These are phyloP conservation scores for Pelagophyceae sp. DNA, from an alignment of 352 stramenopile species.

Conservation along the genomic window DNA sequence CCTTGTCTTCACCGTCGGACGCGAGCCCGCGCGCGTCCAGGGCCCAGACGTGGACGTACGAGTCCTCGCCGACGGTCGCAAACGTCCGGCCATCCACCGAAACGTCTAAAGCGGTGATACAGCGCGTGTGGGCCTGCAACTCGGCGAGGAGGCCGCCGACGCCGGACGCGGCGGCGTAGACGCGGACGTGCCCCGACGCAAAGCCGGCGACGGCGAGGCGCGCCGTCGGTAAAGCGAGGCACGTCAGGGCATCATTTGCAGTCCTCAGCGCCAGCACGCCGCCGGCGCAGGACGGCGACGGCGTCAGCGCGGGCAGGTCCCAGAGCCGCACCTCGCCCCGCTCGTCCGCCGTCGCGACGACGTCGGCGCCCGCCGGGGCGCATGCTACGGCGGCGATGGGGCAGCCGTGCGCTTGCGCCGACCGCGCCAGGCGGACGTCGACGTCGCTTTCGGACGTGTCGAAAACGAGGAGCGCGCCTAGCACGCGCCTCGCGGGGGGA, in stretches of 20 bases:
- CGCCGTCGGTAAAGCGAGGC: background rate
- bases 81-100: background rate
- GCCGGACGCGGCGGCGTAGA: background rate
- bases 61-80: slow-evolving; percentile 13
- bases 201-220: background rate
- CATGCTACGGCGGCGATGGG: background rate
- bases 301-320: background rate
- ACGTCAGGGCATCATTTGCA: background rate
- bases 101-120: background rate
- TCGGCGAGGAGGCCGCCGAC: background rate
- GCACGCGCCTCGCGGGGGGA: no score
- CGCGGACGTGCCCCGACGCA: slow-evolving; percentile 4
- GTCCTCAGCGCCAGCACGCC: background rate
- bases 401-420: background rate
- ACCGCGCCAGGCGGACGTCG: background rate
- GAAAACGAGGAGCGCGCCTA: background rate
- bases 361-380: background rate
- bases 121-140: slow-evolving; percentile 6
- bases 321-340: slow-evolving; percentile 6
- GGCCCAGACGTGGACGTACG: slow-evolving; percentile 4
- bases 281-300: background rate
- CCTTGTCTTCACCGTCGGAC: background rate
- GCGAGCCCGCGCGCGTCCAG: background rate
- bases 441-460: background rate
- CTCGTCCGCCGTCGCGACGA: background rate